Evolutionary conservation across 2,329 filamentous ascomycete species (phyloP), one percentile per base, ranked within the genome.

Genomic region (Fusarium nodosum): DNA sequence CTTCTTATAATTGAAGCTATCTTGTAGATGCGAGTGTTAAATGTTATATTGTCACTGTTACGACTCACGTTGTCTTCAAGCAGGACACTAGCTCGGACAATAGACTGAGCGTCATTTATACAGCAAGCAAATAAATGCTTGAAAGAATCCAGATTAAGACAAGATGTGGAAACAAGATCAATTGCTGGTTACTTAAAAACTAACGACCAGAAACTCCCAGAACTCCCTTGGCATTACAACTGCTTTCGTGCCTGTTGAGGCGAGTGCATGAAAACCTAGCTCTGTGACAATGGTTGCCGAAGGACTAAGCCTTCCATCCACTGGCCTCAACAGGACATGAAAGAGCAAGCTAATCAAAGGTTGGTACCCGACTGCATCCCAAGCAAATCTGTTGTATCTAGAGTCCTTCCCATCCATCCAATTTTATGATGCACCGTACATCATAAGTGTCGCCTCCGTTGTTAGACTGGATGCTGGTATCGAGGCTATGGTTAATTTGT

Each of bases 401-500:
- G 41, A 39, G n/a, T 59, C 58, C 48, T 56, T 60, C 26, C 59
- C 48, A 44, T 26, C 47, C 33, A 18, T 34, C 16, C 55, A 73
- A 70, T 50, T 64, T 68, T 64, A 30, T 61, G 10, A 56, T 58
- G 47, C 60, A 33, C 59, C 58, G 56, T 64, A 48, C 36, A 51
- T 51, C 60, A 60, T 58, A 52, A 20, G 31, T 47, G 47, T 60
- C 28, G 56, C 67, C 47, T 62, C 60, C 18, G 41, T 47, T 48
- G 53, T 34, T 46, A 55, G 44, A 55, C 56, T 45, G 51, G 34
- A 48, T 56, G 60, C 60, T 68, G 56, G 56, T 54, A 66, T 74
- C 45, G 55, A 68, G 59, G 63, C 64, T 74, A 70, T 47, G 55
- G 72, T 74, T 73, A 74, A 74, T 74, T 66, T 68, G 59, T 68